phyloP scores from a whole-genome alignment of 805 yeast species.

The Nakazawaea sp. region DNA sequence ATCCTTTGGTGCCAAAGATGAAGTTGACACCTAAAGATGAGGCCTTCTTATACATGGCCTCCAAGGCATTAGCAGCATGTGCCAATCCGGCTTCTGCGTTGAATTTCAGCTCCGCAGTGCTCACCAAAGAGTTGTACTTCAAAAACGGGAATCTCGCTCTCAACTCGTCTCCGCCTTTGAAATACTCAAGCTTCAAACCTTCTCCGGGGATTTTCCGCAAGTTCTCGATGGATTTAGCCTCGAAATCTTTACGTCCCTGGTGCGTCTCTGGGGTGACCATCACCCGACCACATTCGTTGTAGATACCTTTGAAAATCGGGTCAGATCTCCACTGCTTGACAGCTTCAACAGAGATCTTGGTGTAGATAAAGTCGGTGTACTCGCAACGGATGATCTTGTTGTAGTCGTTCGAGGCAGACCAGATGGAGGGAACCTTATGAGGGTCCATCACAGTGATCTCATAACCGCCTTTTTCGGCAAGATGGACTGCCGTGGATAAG shows the following conservation, averaged over 20 bases:
- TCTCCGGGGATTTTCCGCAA: conserved; percentile 21
- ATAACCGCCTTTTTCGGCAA: conserved; percentile 22
- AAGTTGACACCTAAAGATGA: conserved; percentile 26
- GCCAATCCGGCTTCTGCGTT: conserved; percentile 38
- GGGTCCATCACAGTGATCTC: conserved; percentile 32
- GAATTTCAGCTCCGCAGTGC: conserved; percentile 15
- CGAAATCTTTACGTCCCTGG: conserved; percentile 31
- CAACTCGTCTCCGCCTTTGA: conserved; percentile 24
- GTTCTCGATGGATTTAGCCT: conserved; percentile 27
- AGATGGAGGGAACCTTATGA: conserved; percentile 34
- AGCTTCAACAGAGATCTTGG: conserved; percentile 39
- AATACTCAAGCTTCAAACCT: conserved; percentile 21
- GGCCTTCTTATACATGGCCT: conserved; percentile 23
- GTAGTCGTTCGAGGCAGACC: conserved; percentile 41
- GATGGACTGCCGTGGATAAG: conserved; percentile 33
- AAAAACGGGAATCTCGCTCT: conserved; percentile 17
- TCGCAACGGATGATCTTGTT: conserved; percentile 44
- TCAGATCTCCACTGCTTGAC: conserved; percentile 29
- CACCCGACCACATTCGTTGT: conserved; percentile 35
- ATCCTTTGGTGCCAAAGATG: conserved; percentile 25
- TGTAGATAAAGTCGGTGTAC: conserved; percentile 34
- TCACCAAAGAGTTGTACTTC: conserved; percentile 12
- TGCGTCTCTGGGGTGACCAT: conserved; percentile 27
- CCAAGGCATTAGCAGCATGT: conserved; percentile 31
- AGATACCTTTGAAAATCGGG: conserved; percentile 25